Percentiles rank a stretch among this genome's conserved stretches.
Conservation (phyloP, 805 yeast species). For the Wickerhamiella spandovensis region DNA sequence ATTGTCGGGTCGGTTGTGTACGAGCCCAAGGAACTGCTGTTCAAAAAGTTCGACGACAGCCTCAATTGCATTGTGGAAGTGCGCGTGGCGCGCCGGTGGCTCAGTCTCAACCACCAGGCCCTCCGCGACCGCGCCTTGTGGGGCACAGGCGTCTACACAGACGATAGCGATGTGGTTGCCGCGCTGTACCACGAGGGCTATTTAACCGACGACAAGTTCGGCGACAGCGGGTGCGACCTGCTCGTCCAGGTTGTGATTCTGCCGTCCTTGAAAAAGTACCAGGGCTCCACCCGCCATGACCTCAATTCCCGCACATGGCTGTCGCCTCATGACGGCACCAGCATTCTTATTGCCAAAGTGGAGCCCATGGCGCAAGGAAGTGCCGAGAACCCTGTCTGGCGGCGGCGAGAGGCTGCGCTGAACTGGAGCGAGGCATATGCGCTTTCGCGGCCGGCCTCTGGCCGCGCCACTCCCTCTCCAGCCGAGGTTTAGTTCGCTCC, state of each 20-base stretch:
- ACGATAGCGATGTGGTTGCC: constrained; percentile 75
- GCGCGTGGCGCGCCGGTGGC: constrained; percentile 37
- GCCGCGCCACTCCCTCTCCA: not conserved
- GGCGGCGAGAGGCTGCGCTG: constrained; percentile 20
- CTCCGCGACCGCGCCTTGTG: constrained; percentile 45
- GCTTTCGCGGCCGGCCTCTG: not conserved
- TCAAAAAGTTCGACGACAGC: constrained; percentile 21
- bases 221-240: constrained; percentile 34
- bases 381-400: constrained; percentile 19
- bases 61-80: constrained; percentile 36
- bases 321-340: constrained; percentile 63
- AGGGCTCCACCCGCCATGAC: constrained; percentile 54
- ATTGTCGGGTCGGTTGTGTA: constrained; percentile 47
- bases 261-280: constrained; percentile 54
- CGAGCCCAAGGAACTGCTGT: constrained; percentile 16
- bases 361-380: constrained; percentile 23
- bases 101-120: constrained; percentile 26
- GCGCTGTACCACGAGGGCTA: constrained; percentile 67
- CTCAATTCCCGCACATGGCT: constrained; percentile 67
- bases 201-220: constrained; percentile 20
- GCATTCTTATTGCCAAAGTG: constrained; percentile 47
- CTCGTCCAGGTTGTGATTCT: constrained; percentile 47
- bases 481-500: not conserved
- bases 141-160: constrained; percentile 92
- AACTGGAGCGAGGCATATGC: constrained; percentile 20